These are phyloP conservation scores for Venturia effusa DNA, from an alignment of 2,329 filamentous ascomycete genomes.

Conservation along the genomic window DNA sequence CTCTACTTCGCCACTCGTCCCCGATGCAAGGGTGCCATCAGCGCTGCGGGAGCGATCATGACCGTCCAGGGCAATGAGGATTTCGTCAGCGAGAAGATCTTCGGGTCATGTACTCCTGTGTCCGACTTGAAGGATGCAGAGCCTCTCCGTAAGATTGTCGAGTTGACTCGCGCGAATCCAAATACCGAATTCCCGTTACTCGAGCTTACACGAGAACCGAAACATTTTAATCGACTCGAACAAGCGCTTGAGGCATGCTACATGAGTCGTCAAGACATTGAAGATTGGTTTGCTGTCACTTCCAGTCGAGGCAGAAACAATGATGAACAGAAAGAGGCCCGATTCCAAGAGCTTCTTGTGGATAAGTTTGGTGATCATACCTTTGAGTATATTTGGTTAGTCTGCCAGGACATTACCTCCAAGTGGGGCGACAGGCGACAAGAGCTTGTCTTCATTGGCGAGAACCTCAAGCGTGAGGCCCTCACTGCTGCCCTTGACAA, in stretches of 20 bases:
- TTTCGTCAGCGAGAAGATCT: constrained; percentile 45
- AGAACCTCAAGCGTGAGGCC: constrained; percentile 43
- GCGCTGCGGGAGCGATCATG: constrained; percentile 53
- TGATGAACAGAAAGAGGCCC: neutral
- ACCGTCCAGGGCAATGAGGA: constrained; percentile 47
- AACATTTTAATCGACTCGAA: constrained; percentile 27
- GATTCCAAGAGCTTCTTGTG: neutral
- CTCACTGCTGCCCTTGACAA: constrained; percentile 46
- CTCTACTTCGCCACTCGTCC: constrained; percentile 50
- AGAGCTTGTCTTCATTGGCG: constrained; percentile 64
- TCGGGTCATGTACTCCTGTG: constrained; percentile 34
- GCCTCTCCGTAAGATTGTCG: neutral
- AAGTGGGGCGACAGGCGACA: constrained; percentile 60
- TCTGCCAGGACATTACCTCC: constrained; percentile 33
- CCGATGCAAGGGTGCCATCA: constrained; percentile 48
- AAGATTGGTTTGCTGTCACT: neutral
- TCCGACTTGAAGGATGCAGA: constrained; percentile 28
- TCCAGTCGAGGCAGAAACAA: neutral
- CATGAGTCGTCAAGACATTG: neutral
- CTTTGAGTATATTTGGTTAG: constrained; percentile 29
- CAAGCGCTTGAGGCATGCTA: constrained; percentile 22
- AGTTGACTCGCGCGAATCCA: neutral
- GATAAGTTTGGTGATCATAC: neutral
- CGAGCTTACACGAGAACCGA: neutral
- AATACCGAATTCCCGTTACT: neutral